Base-by-base conservation (phyloP, 495 filamentous ascomycete genomes). In the Xylaria telfairii region DNA sequence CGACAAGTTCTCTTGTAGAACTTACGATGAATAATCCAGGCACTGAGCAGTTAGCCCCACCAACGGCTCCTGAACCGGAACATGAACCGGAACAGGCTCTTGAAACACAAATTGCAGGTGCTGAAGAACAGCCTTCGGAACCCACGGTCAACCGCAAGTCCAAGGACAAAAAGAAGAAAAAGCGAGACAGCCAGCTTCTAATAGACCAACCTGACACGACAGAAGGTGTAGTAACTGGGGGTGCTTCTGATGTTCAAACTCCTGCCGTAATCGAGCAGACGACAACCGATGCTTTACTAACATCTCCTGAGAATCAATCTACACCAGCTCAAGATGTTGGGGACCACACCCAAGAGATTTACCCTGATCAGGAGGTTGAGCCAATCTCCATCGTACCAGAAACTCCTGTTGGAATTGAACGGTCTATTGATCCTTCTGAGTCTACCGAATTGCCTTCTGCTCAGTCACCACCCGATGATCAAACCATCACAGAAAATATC, bases 91-190 rank as follows among this genome's bases (percentile, higher is more conserved):
- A 65, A n/a, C 60, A 70, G 30, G 46, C 56, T 46, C 34, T 34
- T 13, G 47, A 51, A 32, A 12, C 59, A 26, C 34, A 37, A 37
- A 8, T 37, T 37, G 3, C 34, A 53, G 19, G 19, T 65, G 19
- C 37, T 54, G 66, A 73, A 10, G 53, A 73, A 32, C 67, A 67
- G 30, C 28, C 30, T 54, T 28, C 46, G 19, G 72, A 73, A 41
- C 21, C 53, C 21, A 46, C 51, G 26, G 49, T 28, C 42, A 49
- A 69, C 46, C 37, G 46, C 32, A 80, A 77, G 63, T 77, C 79
- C 37, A 76, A 78, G 68, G 77, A 81, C 74, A 74, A 78, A 59
- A 73, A 80, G 77, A 75, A 74, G 60, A 70, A 78, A 56, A 75
- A 77, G 37, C 68, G 67, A 56, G 71, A 71, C 46, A 72, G 65